These are phyloP conservation scores for Nectriaceae sp. DNA, from an alignment of 2,329 filamentous ascomycete genomes.

Conservation along the genomic window DNA sequence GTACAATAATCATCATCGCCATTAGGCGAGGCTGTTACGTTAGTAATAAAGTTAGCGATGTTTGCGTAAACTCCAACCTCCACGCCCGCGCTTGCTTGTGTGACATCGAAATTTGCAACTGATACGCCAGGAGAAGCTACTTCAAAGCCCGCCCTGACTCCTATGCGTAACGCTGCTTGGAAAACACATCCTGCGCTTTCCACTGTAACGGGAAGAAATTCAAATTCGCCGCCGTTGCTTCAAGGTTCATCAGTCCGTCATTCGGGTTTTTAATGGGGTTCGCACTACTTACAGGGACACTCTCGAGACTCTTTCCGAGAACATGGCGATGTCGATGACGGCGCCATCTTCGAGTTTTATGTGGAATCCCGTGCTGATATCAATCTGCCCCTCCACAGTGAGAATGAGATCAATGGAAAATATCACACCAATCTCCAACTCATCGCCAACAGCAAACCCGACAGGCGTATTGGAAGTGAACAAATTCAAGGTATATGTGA, in stretches of 20 bases:
- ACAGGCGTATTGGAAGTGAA: conserved; percentile 11
- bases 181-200: conserved; percentile 43
- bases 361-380: conserved; percentile 57
- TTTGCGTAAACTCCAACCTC: conserved; percentile 52
- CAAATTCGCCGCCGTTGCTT: conserved; percentile 55
- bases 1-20: conserved; percentile 40
- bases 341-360: conserved; percentile 54
- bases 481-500: conserved; percentile 12
- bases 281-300: conserved; percentile 50
- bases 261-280: too few relatives aligned
- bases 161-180: conserved; percentile 49
- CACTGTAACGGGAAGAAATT: conserved; percentile 57
- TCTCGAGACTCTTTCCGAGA: conserved; percentile 48
- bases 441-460: conserved; percentile 29
- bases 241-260: too few relatives aligned
- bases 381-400: conserved; percentile 45
- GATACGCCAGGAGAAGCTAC: conserved; percentile 7
- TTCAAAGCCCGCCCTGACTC: conserved; percentile 45
- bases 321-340: conserved; percentile 50
- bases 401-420: conserved; percentile 55
- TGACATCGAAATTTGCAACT: conserved; percentile 5
- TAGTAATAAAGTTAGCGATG: conserved; percentile 55
- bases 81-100: conserved; percentile 43
- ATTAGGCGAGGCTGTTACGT: conserved; percentile 43
- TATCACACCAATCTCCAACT: conserved; percentile 47